Percentiles rank a stretch among this genome's conserved stretches.
phyloP scores from a whole-genome alignment of 2,329 filamentous ascomycete species.

The Trichoderma endophyticum region DNA sequence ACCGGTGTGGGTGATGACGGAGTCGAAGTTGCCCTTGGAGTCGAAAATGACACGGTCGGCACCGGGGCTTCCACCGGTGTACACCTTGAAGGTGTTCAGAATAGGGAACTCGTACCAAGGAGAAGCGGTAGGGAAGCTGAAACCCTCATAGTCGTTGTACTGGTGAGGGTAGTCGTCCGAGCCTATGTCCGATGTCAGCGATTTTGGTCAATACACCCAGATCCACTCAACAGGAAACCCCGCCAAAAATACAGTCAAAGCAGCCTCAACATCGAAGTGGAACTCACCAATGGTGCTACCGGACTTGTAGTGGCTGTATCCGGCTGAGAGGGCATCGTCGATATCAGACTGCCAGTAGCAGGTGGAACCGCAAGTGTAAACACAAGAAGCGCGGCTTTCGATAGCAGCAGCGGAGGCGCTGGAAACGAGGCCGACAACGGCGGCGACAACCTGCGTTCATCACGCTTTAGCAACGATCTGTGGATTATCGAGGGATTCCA shows the following conservation, averaged over 20 bases:
- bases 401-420: constrained; percentile 12
- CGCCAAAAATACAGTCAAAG: background rate
- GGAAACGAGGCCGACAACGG: constrained; percentile 8
- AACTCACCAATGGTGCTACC: background rate
- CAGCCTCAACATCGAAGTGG: background rate
- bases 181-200: constrained; percentile 4
- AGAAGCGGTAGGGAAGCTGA: constrained; percentile 32
- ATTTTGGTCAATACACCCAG: background rate
- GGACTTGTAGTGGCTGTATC: background rate
- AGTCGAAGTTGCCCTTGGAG: constrained; percentile 52
- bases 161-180: constrained; percentile 35
- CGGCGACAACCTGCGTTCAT: constrained; percentile 1
- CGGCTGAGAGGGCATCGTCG: constrained; percentile 2
- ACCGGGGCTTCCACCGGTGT: constrained; percentile 49
- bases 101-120: constrained; percentile 43
- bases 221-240: background rate
- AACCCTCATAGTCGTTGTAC: constrained; percentile 40
- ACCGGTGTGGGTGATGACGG: constrained; percentile 67
- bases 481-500: too few species aligned
- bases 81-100: constrained; percentile 29
- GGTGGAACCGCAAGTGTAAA: constrained; percentile 13
- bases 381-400: constrained; percentile 5
- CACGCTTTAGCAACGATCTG: background rate
- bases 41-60: constrained; percentile 64
- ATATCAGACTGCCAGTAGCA: constrained; percentile 20